Conservation (phyloP, 306 rosid genomes). For the Chamaecrista fasciculata region DNA sequence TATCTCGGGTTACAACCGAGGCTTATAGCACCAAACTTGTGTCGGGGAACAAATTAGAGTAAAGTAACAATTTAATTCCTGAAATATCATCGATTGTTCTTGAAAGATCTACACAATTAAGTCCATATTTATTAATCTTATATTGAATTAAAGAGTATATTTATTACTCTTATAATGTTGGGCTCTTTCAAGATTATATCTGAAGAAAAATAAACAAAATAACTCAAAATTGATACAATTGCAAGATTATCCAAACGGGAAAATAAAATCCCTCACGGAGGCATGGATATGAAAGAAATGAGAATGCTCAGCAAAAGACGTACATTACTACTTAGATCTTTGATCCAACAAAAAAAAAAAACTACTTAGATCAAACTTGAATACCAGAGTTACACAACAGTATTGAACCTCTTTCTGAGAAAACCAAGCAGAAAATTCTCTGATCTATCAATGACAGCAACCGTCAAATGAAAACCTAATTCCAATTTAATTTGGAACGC, state of each 20-base stretch:
- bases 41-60: background rate
- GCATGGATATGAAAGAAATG: background rate
- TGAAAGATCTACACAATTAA: too few species aligned
- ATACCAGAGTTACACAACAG: background rate
- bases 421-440: conserved; percentile 11
- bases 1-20: background rate
- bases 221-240: background rate
- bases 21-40: background rate
- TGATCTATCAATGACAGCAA: conserved; percentile 1
- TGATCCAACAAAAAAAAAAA: too few species aligned
- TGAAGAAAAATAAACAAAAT: background rate
- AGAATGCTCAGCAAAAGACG: background rate
- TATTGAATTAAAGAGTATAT: too few species aligned
- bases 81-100: background rate
- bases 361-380: conserved; percentile 6
- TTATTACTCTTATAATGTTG: too few species aligned
- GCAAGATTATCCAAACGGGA: background rate
- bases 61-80: background rate
- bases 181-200: too few species aligned
- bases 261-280: background rate
- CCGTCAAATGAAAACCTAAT: conserved; percentile 11
- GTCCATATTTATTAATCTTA: too few species aligned
- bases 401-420: conserved; percentile 12
- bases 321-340: too few species aligned
- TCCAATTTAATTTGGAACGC: conserved; percentile 5